A percentile compares a stretch with the other conserved stretches of the same genome.
phyloP scores from a whole-genome alignment of 352 stramenopile genomes.

The Phytopythium cucurbitacearum region DNA sequence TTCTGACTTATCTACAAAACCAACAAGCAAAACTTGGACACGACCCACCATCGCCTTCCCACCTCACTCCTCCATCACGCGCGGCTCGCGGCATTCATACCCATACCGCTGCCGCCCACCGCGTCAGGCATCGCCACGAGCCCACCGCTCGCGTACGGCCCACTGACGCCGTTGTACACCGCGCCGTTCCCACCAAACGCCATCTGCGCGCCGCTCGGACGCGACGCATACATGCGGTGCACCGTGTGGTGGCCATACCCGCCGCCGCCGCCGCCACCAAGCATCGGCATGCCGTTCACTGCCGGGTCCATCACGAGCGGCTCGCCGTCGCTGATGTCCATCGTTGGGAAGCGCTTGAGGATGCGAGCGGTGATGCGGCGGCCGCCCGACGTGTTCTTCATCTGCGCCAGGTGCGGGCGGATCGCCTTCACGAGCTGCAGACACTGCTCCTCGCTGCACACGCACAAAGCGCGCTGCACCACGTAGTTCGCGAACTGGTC shows the following conservation, averaged over 20 bases:
- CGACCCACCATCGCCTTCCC: not conserved
- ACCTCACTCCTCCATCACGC: conserved; percentile 14
- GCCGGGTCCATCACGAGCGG: conserved; percentile 11
- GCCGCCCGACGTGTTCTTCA: conserved; percentile 94
- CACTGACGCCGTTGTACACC: conserved; percentile 18
- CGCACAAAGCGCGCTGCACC: conserved; percentile 94
- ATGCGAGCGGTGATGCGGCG: conserved; percentile 95
- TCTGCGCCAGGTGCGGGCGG: conserved; percentile 90
- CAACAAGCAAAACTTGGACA: conserved; percentile 44
- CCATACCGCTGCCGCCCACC: conserved; percentile 25
- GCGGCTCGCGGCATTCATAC: conserved; percentile 44
- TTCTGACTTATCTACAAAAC: conserved; percentile 63
- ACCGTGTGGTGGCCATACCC: conserved; percentile 17
- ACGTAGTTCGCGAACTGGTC: conserved; percentile 99
- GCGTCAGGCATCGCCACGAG: conserved; percentile 38
- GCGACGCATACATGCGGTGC: not conserved
- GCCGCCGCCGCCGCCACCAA: conserved; percentile 13
- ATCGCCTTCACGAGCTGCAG: conserved; percentile 94
- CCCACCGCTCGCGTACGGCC: conserved; percentile 17
- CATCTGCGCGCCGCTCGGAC: conserved; percentile 7
- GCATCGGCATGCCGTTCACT: conserved; percentile 28
- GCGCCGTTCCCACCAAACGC: conserved; percentile 24
- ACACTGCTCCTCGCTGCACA: conserved; percentile 93
- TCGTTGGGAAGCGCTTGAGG: conserved; percentile 95
- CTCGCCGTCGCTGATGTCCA: conserved; percentile 86